phyloP scores from a whole-genome alignment of 2,329 filamentous ascomycete genomes.

The Beauveria varroae region DNA sequence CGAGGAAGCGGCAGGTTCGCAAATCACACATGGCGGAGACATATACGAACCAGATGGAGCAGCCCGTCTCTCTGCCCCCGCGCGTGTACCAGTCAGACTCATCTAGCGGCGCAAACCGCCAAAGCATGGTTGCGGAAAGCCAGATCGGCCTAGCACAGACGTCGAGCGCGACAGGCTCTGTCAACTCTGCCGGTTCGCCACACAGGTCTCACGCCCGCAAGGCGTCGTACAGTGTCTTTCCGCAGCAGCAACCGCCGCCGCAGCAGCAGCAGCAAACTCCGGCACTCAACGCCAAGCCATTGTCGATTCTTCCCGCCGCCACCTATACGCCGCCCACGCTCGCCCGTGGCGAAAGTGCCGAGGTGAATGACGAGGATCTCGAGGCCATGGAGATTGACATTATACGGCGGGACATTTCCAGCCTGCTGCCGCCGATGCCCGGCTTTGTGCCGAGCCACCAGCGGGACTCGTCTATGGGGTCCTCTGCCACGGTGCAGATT shows the following conservation, averaged over 20 bases:
- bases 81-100: neutral
- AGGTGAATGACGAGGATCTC: slow-evolving; percentile 1
- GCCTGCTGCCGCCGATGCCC: slow-evolving; percentile 29
- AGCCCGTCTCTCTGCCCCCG: neutral
- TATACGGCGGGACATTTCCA: slow-evolving; percentile 9
- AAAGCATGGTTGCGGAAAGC: slow-evolving; percentile 1
- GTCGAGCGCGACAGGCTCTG: neutral
- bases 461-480: slow-evolving; percentile 54
- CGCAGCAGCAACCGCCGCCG: neutral
- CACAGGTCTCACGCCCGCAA: slow-evolving; percentile 11
- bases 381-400: slow-evolving; percentile 1
- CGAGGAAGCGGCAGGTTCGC: neutral
- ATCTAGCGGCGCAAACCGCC: neutral
- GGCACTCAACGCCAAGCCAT: slow-evolving; percentile 19
- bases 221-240: slow-evolving; percentile 21
- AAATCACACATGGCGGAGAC: slow-evolving; percentile 7
- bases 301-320: slow-evolving; percentile 38
- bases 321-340: slow-evolving; percentile 31
- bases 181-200: neutral
- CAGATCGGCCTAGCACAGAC: slow-evolving; percentile 4
- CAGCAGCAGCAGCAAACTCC: neutral
- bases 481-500: slow-evolving; percentile 64
- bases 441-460: slow-evolving; percentile 27
- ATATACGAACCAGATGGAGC: slow-evolving; percentile 8
- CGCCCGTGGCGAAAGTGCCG: neutral